Conservation (phyloP, 768 basidiomycete genomes). For the Cyathus striatus region DNA sequence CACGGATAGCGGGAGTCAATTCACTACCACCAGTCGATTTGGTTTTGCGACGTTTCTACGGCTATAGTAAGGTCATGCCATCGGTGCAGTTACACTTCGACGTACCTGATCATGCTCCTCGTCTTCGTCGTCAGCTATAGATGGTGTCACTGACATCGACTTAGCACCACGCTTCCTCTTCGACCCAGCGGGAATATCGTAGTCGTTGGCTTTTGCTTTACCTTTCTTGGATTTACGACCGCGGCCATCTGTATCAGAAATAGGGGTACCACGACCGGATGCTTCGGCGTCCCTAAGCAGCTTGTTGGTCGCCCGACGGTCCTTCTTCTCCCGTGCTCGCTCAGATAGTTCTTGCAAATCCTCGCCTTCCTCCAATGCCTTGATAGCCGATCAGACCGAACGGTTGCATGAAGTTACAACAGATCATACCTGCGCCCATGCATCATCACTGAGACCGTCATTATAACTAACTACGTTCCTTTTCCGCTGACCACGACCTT, state of each 20-base stretch:
- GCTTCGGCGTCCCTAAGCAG: slow-evolving; percentile 52
- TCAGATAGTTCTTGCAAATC: slow-evolving; percentile 73
- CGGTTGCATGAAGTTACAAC: not conserved
- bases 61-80: too few species aligned
- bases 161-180: slow-evolving; percentile 79
- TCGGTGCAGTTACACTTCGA: not conserved
- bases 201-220: slow-evolving; percentile 51
- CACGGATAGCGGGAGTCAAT: slow-evolving; percentile 50
- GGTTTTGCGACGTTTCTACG: slow-evolving; percentile 85
- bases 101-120: slow-evolving; percentile 63
- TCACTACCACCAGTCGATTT: slow-evolving; percentile 43
- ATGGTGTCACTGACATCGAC: slow-evolving; percentile 74
- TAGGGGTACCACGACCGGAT: slow-evolving; percentile 61
- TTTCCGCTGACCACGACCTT: slow-evolving; percentile 83
- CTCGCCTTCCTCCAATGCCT: slow-evolving; percentile 77
- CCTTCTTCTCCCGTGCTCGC: slow-evolving; percentile 58
- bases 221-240: slow-evolving; percentile 63
- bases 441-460: slow-evolving; percentile 90
- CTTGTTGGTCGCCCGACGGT: slow-evolving; percentile 56
- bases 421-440: slow-evolving; percentile 76
- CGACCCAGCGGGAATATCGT: slow-evolving; percentile 42
- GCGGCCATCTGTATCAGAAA: slow-evolving; percentile 54
- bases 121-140: slow-evolving; percentile 74
- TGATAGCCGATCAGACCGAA: not conserved
- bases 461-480: slow-evolving; percentile 87